Conservation (phyloP, 768 basidiomycete species). For the Boletus reticuloceps region DNA sequence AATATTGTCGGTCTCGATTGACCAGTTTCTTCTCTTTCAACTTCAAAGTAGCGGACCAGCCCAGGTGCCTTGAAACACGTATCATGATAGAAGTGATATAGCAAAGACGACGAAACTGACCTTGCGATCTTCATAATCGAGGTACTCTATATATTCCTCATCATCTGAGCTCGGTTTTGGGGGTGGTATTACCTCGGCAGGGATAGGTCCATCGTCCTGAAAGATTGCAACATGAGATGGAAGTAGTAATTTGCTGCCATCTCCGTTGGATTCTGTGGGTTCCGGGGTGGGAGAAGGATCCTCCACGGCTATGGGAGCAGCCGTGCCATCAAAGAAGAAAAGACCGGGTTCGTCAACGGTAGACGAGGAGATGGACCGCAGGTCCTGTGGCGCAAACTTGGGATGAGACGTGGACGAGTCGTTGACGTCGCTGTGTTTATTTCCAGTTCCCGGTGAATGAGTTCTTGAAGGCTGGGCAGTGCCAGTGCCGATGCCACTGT, state of each 20-base stretch:
- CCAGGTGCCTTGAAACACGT: conserved; percentile 40
- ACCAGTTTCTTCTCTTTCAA: conserved; percentile 36
- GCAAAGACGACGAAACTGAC: conserved; percentile 34
- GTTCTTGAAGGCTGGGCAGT: conserved; percentile 20
- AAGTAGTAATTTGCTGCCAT: conserved; percentile 42
- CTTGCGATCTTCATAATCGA: conserved; percentile 68
- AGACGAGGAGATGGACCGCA: conserved; percentile 16
- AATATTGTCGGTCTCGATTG: conserved; percentile 43
- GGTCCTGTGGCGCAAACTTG: conserved; percentile 41
- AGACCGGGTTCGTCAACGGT: conserved; percentile 20
- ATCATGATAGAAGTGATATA: neutral
- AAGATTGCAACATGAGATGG: conserved; percentile 70
- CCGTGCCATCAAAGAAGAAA: conserved; percentile 52
- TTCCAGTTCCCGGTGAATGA: conserved; percentile 15
- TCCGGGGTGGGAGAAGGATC: conserved; percentile 7
- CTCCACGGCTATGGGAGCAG: conserved; percentile 35
- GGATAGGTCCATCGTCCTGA: conserved; percentile 28
- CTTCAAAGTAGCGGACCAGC: conserved; percentile 65
- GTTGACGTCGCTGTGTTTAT: neutral
- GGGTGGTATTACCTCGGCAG: conserved; percentile 47
- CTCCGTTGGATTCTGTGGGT: conserved; percentile 18
- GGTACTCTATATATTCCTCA: conserved; percentile 72
- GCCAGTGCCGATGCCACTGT: conserved; percentile 6
- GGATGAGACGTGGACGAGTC: conserved; percentile 21
- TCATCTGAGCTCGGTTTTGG: conserved; percentile 45